These are phyloP conservation scores for Sporothrix pseudoabietina DNA, from an alignment of 2,329 filamentous ascomycete genomes.

Conservation along the genomic window DNA sequence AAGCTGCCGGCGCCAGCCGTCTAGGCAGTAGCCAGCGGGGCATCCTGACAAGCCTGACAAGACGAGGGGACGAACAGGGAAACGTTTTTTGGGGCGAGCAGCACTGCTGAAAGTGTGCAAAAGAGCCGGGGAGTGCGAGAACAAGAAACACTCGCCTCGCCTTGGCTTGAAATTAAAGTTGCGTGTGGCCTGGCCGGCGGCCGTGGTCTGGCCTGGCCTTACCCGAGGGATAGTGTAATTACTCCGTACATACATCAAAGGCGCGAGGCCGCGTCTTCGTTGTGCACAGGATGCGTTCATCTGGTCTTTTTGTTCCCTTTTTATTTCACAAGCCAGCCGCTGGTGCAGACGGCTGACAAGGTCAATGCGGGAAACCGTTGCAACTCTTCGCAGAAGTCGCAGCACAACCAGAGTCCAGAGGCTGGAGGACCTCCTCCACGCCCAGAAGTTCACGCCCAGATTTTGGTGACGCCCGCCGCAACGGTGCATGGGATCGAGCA, in stretches of 20 bases:
- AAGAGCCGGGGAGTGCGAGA: neutral
- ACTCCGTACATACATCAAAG: neutral
- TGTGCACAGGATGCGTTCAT: neutral
- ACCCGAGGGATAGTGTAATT: neutral
- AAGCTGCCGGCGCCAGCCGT: constrained; percentile 24
- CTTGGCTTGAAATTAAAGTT: constrained; percentile 16
- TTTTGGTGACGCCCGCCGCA: neutral
- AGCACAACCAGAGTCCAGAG: neutral
- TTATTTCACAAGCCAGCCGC: constrained; percentile 4
- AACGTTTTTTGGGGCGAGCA: neutral
- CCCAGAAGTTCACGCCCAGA: neutral
- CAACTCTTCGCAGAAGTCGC: neutral
- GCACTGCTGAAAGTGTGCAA: neutral
- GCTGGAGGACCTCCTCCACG: neutral
- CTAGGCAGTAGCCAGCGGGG: constrained; percentile 20
- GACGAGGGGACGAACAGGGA: constrained; percentile 1
- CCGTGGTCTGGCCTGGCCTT: neutral
- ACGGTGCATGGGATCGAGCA: constrained; percentile 5
- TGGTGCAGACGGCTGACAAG: neutral
- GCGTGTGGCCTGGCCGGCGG: constrained; percentile 1
- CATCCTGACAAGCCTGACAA: neutral
- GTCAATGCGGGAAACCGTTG: constrained; percentile 1
- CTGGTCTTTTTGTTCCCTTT: constrained; percentile 3
- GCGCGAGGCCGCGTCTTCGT: neutral
- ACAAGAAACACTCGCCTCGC: neutral